Evolutionary conservation across 2,329 filamentous ascomycete genomes (phyloP).

Genomic region (Aspergillus latus): DNA sequence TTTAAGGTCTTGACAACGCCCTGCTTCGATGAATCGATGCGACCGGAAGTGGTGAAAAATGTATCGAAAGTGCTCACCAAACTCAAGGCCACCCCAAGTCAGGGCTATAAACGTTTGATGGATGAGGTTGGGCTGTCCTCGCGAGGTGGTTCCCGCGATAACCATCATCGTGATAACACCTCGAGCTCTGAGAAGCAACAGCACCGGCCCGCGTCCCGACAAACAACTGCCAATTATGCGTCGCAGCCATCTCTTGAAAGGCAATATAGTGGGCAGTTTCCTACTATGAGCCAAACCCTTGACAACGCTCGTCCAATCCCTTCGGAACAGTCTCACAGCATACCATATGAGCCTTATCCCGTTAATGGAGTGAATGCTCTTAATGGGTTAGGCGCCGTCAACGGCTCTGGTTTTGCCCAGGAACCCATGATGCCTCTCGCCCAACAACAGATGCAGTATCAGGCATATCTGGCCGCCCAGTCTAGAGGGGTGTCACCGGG

Average conservation of each 20-base stretch:
- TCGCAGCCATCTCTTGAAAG: conserved; percentile 41
- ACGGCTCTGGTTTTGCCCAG: conserved; percentile 37
- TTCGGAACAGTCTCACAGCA: conserved; percentile 36
- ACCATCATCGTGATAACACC: conserved; percentile 39
- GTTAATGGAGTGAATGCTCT: conserved; percentile 37
- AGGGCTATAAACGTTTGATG: conserved; percentile 98
- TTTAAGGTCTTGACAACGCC: conserved; percentile 98
- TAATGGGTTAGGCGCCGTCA: conserved; percentile 31
- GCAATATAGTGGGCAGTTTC: conserved; percentile 44
- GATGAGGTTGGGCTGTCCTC: conserved; percentile 89
- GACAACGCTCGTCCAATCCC: conserved; percentile 37
- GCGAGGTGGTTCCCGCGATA: conserved; percentile 40
- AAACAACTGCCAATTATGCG: conserved; percentile 38
- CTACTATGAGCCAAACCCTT: conserved; percentile 36
- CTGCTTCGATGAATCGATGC: conserved; percentile 91
- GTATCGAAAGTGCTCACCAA: conserved; percentile 84
- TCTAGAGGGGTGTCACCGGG: conserved; percentile 44
- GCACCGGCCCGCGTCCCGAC: conserved; percentile 44
- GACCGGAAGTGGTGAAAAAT: conserved; percentile 83
- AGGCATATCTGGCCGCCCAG: conserved; percentile 53
- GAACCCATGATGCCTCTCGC: conserved; percentile 44
- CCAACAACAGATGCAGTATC: conserved; percentile 58
- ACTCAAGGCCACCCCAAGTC: conserved; percentile 88
- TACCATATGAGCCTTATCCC: conserved; percentile 41
- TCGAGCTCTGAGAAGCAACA: conserved; percentile 44